phyloP scores from a whole-genome alignment of 192 early-diverging fungal genomes.

The Globomyces pollinis-pini region DNA sequence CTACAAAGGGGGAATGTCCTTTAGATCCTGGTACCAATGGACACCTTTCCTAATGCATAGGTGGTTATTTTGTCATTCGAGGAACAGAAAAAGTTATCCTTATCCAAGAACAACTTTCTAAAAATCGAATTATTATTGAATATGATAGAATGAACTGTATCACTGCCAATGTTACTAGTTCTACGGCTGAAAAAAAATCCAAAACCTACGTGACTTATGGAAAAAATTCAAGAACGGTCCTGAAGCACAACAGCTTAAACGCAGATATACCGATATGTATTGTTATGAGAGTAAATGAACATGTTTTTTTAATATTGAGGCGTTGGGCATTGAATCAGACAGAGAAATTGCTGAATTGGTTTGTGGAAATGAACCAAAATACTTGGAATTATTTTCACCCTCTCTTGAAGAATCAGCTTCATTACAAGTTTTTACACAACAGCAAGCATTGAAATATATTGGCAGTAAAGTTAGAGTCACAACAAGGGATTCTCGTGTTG shows the following conservation, averaged over 20 bases:
- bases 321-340: conserved; percentile 90
- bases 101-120: conserved; percentile 97
- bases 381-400: conserved; percentile 74
- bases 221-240: conserved; percentile 32
- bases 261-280: conserved; percentile 83
- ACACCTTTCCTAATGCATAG: conserved; percentile 35
- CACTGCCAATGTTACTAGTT: conserved; percentile 77
- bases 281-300: no score
- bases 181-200: conserved; percentile 87
- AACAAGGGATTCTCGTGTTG: conserved; percentile 14
- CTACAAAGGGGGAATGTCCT: conserved; percentile 85
- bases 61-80: conserved; percentile 94
- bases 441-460: conserved; percentile 84
- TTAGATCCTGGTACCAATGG: conserved; percentile 96
- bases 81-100: conserved; percentile 96
- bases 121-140: conserved; percentile 96
- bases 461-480: conserved; percentile 57
- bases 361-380: conserved; percentile 75
- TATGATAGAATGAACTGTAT: conserved; percentile 73
- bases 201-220: conserved; percentile 81
- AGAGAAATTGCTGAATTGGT: conserved; percentile 92
- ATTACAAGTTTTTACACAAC: conserved; percentile 72
- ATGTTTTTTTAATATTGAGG: no score
- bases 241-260: conserved; percentile 85
- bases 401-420: conserved; percentile 78